Conservation (phyloP, 2,329 filamentous ascomycete genomes). For the Epichloe brachyelytri region DNA sequence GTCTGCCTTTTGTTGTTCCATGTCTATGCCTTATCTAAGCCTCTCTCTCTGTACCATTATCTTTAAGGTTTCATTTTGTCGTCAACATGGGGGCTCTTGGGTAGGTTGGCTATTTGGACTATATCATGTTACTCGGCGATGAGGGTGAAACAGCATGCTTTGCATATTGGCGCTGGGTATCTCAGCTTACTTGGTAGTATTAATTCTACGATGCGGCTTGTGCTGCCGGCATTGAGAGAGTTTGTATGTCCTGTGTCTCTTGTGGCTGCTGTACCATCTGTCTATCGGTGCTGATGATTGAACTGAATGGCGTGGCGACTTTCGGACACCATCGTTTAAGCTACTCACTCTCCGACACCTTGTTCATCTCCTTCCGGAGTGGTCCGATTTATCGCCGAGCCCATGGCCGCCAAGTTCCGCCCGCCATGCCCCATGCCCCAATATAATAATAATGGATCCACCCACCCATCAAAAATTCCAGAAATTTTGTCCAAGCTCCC, state of each 20-base stretch:
- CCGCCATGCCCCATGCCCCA: too few relatives aligned
- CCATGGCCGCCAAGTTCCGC: neutral
- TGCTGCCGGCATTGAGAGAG: neutral
- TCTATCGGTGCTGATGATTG: too few relatives aligned
- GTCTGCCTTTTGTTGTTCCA: neutral
- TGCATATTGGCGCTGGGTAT: slow-evolving; percentile 2
- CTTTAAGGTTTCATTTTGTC: neutral
- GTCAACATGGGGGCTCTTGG: neutral
- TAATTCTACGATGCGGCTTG: neutral
- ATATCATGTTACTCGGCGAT: neutral
- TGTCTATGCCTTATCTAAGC: neutral
- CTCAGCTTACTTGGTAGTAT: neutral
- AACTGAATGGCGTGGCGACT: too few relatives aligned
- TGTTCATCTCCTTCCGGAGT: neutral
- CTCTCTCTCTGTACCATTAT: too few relatives aligned
- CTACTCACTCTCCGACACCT: too few relatives aligned
- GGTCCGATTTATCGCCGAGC: slow-evolving; percentile 13
- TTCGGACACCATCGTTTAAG: too few relatives aligned
- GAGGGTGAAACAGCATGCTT: neutral
- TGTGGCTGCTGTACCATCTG: too few relatives aligned
- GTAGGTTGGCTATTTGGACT: neutral
- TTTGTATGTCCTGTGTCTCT: too few relatives aligned
- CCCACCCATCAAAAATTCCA: too few relatives aligned
- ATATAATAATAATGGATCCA: too few relatives aligned
- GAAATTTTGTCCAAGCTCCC: too few relatives aligned